Percentiles rank a stretch among this genome's conserved stretches.
Evolutionary conservation across 2,329 filamentous ascomycete genomes (phyloP).

Genomic region (Aspergillus fructus): DNA sequence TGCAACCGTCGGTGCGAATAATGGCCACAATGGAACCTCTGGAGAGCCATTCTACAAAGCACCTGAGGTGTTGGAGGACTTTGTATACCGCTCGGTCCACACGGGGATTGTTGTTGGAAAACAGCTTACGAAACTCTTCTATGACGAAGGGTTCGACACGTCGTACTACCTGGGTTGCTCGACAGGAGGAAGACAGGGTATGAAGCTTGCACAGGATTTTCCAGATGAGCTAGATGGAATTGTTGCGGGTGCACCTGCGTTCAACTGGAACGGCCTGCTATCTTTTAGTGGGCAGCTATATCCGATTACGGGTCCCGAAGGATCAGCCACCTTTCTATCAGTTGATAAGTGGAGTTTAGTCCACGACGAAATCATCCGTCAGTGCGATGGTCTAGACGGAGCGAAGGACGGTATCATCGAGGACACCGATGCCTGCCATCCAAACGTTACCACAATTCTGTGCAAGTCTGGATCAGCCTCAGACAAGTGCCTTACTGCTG

Average conservation of each 20-base stretch:
- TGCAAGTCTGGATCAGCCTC: slow-evolving; percentile 28
- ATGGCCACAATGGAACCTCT: slow-evolving; percentile 50
- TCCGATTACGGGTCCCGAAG: slow-evolving; percentile 46
- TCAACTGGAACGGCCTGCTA: slow-evolving; percentile 50
- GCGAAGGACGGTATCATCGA: slow-evolving; percentile 52
- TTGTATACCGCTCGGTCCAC: slow-evolving; percentile 48
- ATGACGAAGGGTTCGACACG: slow-evolving; percentile 43
- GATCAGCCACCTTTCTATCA: slow-evolving; percentile 50
- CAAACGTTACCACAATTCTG: slow-evolving; percentile 28
- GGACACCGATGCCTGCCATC: slow-evolving; percentile 46
- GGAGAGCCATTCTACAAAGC: slow-evolving; percentile 50
- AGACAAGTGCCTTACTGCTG: slow-evolving; percentile 43
- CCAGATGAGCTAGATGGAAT: slow-evolving; percentile 60
- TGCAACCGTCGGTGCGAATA: slow-evolving; percentile 50
- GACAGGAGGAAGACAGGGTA: slow-evolving; percentile 59
- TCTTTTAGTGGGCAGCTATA: slow-evolving; percentile 47
- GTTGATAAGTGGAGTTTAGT: slow-evolving; percentile 46
- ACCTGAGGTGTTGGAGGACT: slow-evolving; percentile 48
- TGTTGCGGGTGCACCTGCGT: slow-evolving; percentile 47
- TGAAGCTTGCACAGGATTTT: slow-evolving; percentile 54
- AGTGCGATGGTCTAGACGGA: slow-evolving; percentile 54
- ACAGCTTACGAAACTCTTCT: slow-evolving; percentile 49
- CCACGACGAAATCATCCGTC: slow-evolving; percentile 45
- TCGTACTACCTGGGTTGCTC: slow-evolving; percentile 55
- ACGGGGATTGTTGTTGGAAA: slow-evolving; percentile 49